Percentiles rank a stretch among this genome's conserved stretches.
Evolutionary conservation across 345 rosid species (phyloP).

Genomic region (Passiflora organensis): DNA sequence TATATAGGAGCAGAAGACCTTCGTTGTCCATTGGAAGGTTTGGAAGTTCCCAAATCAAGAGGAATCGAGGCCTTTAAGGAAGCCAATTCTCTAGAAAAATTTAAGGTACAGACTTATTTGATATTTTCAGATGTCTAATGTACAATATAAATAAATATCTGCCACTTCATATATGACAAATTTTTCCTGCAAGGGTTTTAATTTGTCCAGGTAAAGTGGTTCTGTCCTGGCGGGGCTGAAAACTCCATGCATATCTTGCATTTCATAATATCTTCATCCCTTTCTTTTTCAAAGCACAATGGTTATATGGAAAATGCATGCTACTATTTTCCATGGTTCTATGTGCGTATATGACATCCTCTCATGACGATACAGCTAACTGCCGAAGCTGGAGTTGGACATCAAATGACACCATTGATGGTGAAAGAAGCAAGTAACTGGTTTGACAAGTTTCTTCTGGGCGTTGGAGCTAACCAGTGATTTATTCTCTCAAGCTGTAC

Average conservation of each 20-base stretch:
- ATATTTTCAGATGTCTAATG: too few species aligned
- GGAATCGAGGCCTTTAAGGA: slow-evolving; percentile 41
- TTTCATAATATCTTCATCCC: too few species aligned
- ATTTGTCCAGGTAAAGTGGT: too few species aligned
- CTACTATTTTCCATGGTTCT: background rate
- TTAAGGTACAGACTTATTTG: slow-evolving; percentile 35
- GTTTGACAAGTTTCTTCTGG: slow-evolving; percentile 61
- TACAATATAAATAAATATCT: too few species aligned
- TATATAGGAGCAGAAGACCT: slow-evolving; percentile 69
- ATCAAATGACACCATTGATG: slow-evolving; percentile 61
- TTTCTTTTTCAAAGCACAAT: too few species aligned
- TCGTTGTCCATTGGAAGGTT: slow-evolving; percentile 69
- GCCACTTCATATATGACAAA: too few species aligned
- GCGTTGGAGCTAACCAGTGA: slow-evolving; percentile 12
- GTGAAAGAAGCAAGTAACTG: slow-evolving; percentile 72
- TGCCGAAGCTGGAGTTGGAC: slow-evolving; percentile 65
- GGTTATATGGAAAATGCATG: too few species aligned
- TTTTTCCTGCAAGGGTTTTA: too few species aligned
- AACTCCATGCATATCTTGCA: too few species aligned
- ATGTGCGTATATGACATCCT: background rate
- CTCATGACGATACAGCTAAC: slow-evolving; percentile 38
- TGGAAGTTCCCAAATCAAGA: slow-evolving; percentile 42
- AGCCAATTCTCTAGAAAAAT: slow-evolving; percentile 35
- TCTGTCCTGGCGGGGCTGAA: too few species aligned
- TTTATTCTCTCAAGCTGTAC: too few species aligned